These are phyloP conservation scores for Backusella australiensis DNA, from an alignment of 192 early-diverging fungal genomes.

Conservation along the genomic window DNA sequence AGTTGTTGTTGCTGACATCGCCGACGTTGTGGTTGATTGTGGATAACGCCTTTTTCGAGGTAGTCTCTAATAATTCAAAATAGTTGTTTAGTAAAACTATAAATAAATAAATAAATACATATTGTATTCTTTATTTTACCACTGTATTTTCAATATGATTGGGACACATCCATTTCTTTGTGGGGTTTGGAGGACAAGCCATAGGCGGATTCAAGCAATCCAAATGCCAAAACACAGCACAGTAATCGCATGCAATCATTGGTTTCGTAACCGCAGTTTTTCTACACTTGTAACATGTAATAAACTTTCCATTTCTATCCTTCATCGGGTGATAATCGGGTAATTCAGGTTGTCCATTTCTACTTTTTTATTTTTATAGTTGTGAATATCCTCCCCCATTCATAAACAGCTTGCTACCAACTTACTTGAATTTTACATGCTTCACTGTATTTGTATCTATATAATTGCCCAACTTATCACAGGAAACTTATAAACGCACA, in stretches of 20 bases:
- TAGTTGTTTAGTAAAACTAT: neutral
- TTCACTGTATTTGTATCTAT: constrained; percentile 38
- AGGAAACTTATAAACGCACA: constrained; percentile 27
- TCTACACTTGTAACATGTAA: constrained; percentile 42
- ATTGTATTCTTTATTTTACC: constrained; percentile 22
- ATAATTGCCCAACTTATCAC: constrained; percentile 45
- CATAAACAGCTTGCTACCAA: neutral
- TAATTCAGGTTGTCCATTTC: constrained; percentile 25
- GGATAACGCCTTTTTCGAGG: neutral
- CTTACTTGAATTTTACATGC: constrained; percentile 18
- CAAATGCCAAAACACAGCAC: constrained; percentile 51
- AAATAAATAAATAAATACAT: neutral
- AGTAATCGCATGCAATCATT: constrained; percentile 53
- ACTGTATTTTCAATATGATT: constrained; percentile 44
- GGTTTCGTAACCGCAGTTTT: constrained; percentile 36
- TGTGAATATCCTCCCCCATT: neutral
- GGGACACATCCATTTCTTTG: constrained; percentile 57
- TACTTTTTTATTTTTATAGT: neutral
- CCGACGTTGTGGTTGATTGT: neutral
- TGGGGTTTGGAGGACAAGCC: constrained; percentile 40
- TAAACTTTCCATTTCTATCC: constrained; percentile 36
- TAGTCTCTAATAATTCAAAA: neutral
- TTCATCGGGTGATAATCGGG: constrained; percentile 34
- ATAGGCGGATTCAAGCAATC: constrained; percentile 53
- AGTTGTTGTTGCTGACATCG: neutral